These are phyloP conservation scores for Salisapilia sapeloensis DNA, from an alignment of 352 stramenopile genomes.

Conservation along the genomic window DNA sequence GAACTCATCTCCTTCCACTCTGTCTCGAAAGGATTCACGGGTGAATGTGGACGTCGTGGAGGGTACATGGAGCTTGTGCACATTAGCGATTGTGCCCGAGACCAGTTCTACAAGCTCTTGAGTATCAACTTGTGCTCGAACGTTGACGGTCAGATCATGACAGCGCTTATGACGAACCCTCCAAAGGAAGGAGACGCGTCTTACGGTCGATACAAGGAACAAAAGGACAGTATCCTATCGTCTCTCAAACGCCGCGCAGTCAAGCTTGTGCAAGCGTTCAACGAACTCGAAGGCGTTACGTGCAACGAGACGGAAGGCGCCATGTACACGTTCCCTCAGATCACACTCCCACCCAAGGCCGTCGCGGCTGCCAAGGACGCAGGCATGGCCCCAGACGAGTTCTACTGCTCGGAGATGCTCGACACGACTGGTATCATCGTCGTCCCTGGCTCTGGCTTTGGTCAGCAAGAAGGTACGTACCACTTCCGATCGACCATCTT, in stretches of 20 bases:
- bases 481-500: conserved; percentile 99
- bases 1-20: conserved; percentile 98
- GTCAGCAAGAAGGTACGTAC: conserved; percentile 90
- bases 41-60: conserved; percentile 93
- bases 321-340: conserved; percentile 97
- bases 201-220: conserved; percentile 81
- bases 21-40: conserved; percentile 97
- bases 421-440: conserved; percentile 95
- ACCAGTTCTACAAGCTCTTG: conserved; percentile 98
- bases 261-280: conserved; percentile 89
- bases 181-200: conserved; percentile 82
- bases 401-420: conserved; percentile 95
- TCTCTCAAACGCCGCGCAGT: conserved; percentile 88
- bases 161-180: conserved; percentile 95
- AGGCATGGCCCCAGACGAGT: conserved; percentile 83
- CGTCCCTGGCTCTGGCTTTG: conserved; percentile 96
- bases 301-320: conserved; percentile 94
- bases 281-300: conserved; percentile 91
- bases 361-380: conserved; percentile 61
- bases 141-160: conserved; percentile 94
- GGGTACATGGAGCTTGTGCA: conserved; percentile 96
- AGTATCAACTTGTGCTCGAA: conserved; percentile 95
- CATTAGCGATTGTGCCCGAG: conserved; percentile 81
- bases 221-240: conserved; percentile 84
- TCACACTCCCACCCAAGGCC: conserved; percentile 81